Evolutionary conservation across 805 yeast species (phyloP).

Genomic region (Ogataea minuta): DNA sequence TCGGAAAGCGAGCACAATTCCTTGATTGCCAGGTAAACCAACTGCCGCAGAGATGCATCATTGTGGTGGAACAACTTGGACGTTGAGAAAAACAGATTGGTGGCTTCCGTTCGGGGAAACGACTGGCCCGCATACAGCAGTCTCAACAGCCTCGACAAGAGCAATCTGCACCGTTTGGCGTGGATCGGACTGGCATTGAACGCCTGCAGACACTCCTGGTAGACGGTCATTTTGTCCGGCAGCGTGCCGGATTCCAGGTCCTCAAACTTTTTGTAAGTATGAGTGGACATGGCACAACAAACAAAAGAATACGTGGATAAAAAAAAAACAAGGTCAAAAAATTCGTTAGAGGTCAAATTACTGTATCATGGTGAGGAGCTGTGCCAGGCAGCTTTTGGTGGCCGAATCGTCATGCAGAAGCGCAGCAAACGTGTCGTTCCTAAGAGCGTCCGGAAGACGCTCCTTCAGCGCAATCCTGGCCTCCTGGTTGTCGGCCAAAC

Average conservation of each 20-base stretch:
- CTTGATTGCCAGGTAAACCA: slow-evolving; percentile 91
- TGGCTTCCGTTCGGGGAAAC: slow-evolving; percentile 86
- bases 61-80: slow-evolving; percentile 94
- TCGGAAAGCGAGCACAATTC: slow-evolving; percentile 82
- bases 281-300: slow-evolving; percentile 64
- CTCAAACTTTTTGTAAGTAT: slow-evolving; percentile 79
- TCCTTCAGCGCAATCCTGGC: slow-evolving; percentile 85
- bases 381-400: slow-evolving; percentile 83
- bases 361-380: slow-evolving; percentile 54
- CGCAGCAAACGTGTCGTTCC: slow-evolving; percentile 80
- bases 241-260: slow-evolving; percentile 62
- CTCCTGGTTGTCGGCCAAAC: slow-evolving; percentile 85
- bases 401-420: slow-evolving; percentile 83
- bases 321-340: slow-evolving; percentile 8
- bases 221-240: slow-evolving; percentile 96
- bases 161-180: slow-evolving; percentile 79
- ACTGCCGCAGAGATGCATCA: slow-evolving; percentile 83
- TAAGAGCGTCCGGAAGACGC: slow-evolving; percentile 81
- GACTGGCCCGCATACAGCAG: slow-evolving; percentile 82
- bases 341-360: slow-evolving; percentile 4
- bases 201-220: slow-evolving; percentile 89
- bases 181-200: slow-evolving; percentile 90
- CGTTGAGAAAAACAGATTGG: slow-evolving; percentile 87
- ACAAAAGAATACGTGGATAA: slow-evolving; percentile 10
- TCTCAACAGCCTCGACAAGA: slow-evolving; percentile 80